A percentile compares a stretch with the other conserved stretches of the same genome.
phyloP scores from a whole-genome alignment of 495 filamentous ascomycete species.

The Penicillium dipodomyicola region DNA sequence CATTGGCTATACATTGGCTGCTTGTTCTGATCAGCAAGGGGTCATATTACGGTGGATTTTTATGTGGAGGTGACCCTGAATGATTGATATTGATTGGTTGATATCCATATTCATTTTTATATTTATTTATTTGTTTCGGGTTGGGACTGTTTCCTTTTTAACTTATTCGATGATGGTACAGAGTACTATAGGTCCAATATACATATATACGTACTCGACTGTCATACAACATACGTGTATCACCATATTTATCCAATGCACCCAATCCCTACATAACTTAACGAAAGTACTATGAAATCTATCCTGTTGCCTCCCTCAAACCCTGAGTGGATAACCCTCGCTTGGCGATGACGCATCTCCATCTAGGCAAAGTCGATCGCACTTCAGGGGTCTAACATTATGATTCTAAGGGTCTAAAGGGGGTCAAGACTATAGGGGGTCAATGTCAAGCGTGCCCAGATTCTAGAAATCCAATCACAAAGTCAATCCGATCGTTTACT shows the following conservation, averaged over 20 bases:
- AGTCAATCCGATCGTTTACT: neutral
- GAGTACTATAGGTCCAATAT: too few species aligned
- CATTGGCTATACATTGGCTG: constrained; percentile 2
- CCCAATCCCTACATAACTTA: neutral
- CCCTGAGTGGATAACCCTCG: neutral
- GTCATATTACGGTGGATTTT: constrained; percentile 1
- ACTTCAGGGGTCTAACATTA: constrained; percentile 3
- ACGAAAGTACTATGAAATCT: too few species aligned
- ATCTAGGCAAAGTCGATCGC: constrained; percentile 14
- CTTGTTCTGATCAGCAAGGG: constrained; percentile 20
- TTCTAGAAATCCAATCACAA: constrained; percentile 6
- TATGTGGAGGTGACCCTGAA: constrained; percentile 1
- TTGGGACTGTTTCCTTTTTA: neutral
- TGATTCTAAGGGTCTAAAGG: neutral
- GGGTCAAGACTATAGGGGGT: neutral
- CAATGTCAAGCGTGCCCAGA: neutral
- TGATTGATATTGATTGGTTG: neutral
- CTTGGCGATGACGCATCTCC: constrained; percentile 19
- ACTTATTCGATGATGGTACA: neutral
- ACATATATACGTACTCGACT: too few species aligned
- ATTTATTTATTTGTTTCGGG: neutral
- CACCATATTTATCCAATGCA: neutral
- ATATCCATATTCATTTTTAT: neutral
- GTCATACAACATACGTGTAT: neutral
- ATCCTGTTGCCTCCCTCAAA: neutral